A percentile compares a stretch with the other conserved stretches of the same genome.
Evolutionary conservation across 2,329 filamentous ascomycete species (phyloP).

Genomic region (Epichloe brachyelytri): DNA sequence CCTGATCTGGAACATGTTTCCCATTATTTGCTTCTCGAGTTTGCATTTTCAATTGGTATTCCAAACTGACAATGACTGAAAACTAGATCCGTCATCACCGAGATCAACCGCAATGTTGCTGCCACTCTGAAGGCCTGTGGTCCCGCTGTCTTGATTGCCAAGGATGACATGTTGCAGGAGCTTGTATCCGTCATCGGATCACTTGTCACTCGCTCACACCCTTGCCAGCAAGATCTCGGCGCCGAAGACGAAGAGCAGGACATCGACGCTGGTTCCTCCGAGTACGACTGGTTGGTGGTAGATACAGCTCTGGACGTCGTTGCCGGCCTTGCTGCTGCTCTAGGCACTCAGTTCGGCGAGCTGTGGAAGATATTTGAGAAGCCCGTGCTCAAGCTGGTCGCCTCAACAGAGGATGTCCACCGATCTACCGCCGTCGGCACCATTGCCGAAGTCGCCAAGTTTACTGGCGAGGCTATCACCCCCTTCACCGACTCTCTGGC

Average conservation of each 20-base stretch:
- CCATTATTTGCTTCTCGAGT: constrained; percentile 3
- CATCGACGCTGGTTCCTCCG: constrained; percentile 66
- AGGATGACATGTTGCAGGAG: constrained; percentile 56
- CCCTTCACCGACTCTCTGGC: constrained; percentile 67
- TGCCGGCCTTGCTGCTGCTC: constrained; percentile 67
- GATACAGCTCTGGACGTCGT: constrained; percentile 90
- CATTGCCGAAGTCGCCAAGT: constrained; percentile 78
- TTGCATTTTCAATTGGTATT: neutral
- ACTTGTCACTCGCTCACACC: constrained; percentile 80
- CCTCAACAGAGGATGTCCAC: constrained; percentile 75
- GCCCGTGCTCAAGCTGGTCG: constrained; percentile 75
- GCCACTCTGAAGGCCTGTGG: constrained; percentile 85
- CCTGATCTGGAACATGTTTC: constrained; percentile 16
- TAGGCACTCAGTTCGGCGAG: constrained; percentile 70
- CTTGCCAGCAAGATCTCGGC: constrained; percentile 82
- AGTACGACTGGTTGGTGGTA: constrained; percentile 95
- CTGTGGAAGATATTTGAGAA: constrained; percentile 96
- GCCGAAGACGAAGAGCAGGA: constrained; percentile 66
- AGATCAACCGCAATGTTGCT: constrained; percentile 88
- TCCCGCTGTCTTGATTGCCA: constrained; percentile 66
- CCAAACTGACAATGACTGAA: neutral
- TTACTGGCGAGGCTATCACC: constrained; percentile 71
- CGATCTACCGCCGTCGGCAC: constrained; percentile 83
- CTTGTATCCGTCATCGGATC: constrained; percentile 62
- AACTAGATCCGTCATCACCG: constrained; percentile 69